phyloP scores from a whole-genome alignment of 257 asterid genomes.

The Echium plantagineum region DNA sequence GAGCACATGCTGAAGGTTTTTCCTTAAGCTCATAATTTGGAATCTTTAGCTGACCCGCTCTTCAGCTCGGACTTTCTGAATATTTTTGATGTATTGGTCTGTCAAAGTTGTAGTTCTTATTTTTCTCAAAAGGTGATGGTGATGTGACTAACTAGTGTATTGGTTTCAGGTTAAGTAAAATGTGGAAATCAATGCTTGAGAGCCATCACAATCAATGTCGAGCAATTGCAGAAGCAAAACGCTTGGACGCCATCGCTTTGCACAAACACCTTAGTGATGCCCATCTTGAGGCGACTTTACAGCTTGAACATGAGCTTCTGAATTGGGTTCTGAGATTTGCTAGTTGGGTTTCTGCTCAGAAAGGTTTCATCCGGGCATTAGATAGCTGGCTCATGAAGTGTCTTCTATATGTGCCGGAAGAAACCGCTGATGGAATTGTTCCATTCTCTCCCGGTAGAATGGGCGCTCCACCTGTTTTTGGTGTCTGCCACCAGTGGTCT shows the following conservation, averaged over 20 bases:
- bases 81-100: too few relatives aligned
- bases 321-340: slow-evolving; percentile 80
- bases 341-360: slow-evolving; percentile 74
- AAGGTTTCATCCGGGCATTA: slow-evolving; percentile 61
- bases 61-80: too few relatives aligned
- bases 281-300: slow-evolving; percentile 73
- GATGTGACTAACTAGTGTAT: not conserved
- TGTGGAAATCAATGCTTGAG: slow-evolving; percentile 98
- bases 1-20: too few relatives aligned
- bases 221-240: slow-evolving; percentile 79
- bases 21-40: too few relatives aligned
- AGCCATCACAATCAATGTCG: slow-evolving; percentile 81
- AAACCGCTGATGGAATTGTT: slow-evolving; percentile 76
- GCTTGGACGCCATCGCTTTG: slow-evolving; percentile 60
- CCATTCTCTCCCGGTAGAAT: slow-evolving; percentile 95
- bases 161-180: slow-evolving; percentile 47
- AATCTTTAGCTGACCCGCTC: too few relatives aligned
- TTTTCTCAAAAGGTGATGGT: not conserved
- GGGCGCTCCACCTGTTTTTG: slow-evolving; percentile 86
- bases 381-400: slow-evolving; percentile 91
- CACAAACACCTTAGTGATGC: slow-evolving; percentile 61
- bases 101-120: not conserved
- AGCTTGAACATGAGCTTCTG: slow-evolving; percentile 70
- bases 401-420: slow-evolving; percentile 84
- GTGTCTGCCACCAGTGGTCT: slow-evolving; percentile 80